Evolutionary conservation across 2,329 filamentous ascomycete genomes (phyloP).

Genomic region (Talaromyces sp.): DNA sequence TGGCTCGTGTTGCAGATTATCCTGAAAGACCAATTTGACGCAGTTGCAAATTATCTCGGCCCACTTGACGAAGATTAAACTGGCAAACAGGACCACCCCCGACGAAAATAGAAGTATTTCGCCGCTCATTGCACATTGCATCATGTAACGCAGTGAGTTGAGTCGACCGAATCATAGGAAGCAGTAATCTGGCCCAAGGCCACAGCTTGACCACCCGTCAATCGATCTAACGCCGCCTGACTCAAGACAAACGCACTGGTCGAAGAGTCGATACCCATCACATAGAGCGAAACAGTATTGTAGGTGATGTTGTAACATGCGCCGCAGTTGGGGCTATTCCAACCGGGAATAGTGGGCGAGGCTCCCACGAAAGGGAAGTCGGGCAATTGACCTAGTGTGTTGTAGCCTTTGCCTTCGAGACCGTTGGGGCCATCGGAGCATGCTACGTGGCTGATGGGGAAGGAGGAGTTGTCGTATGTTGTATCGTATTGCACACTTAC

Average conservation of each 20-base stretch:
- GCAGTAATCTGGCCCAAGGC: slow-evolving; percentile 42
- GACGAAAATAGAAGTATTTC: neutral
- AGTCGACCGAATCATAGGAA: slow-evolving; percentile 27
- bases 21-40: neutral
- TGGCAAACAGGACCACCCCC: neutral
- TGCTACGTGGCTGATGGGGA: slow-evolving; percentile 54
- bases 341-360: slow-evolving; percentile 46
- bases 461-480: slow-evolving; percentile 62
- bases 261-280: slow-evolving; percentile 49
- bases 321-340: slow-evolving; percentile 50
- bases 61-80: neutral
- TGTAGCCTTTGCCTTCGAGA: slow-evolving; percentile 31
- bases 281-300: slow-evolving; percentile 44
- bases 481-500: slow-evolving; percentile 66
- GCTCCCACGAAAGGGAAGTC: slow-evolving; percentile 51
- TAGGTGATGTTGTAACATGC: slow-evolving; percentile 53
- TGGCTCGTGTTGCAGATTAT: neutral
- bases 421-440: slow-evolving; percentile 40
- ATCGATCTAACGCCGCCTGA: slow-evolving; percentile 46
- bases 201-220: slow-evolving; percentile 48
- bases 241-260: slow-evolving; percentile 50
- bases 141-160: slow-evolving; percentile 12
- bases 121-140: neutral
- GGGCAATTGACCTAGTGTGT: slow-evolving; percentile 45
- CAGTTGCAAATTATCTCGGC: neutral